These are phyloP conservation scores for Malania oleifera DNA, from an alignment of 164 flowering plant species.

Conservation along the genomic window DNA sequence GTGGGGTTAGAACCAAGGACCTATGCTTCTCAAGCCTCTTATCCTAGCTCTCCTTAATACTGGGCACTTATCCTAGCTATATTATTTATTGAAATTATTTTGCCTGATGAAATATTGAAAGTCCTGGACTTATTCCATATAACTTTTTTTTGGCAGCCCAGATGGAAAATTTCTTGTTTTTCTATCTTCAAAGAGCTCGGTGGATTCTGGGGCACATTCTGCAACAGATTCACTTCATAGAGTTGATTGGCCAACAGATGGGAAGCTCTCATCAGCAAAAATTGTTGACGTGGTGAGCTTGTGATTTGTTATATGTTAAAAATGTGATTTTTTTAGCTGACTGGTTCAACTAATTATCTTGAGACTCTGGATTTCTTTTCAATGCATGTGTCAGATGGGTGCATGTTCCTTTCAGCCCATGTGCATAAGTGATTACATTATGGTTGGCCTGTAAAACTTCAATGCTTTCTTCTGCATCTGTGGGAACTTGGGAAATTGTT, in stretches of 20 bases:
- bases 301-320: not conserved
- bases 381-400: not conserved
- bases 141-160: conserved; percentile 51
- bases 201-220: conserved; percentile 82
- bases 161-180: conserved; percentile 82
- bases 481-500: too few species aligned
- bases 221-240: conserved; percentile 89
- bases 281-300: conserved; percentile 75
- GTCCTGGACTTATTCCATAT: not conserved
- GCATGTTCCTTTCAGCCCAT: too few species aligned
- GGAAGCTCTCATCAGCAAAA: conserved; percentile 30
- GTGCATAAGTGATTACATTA: not conserved
- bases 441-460: not conserved
- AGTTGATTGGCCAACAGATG: conserved; percentile 76
- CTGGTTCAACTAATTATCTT: conserved; percentile 4
- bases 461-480: not conserved
- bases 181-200: conserved; percentile 68
- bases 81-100: not conserved
- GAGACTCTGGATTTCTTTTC: not conserved
- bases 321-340: not conserved
- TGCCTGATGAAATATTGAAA: not conserved
- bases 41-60: too few species aligned
- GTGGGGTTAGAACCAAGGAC: too few species aligned
- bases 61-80: too few species aligned
- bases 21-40: too few species aligned